Percentiles rank a stretch among this genome's conserved stretches.
Conservation (phyloP, 1,284 basidiomycete species). For the Ceratobasidium sp. region DNA sequence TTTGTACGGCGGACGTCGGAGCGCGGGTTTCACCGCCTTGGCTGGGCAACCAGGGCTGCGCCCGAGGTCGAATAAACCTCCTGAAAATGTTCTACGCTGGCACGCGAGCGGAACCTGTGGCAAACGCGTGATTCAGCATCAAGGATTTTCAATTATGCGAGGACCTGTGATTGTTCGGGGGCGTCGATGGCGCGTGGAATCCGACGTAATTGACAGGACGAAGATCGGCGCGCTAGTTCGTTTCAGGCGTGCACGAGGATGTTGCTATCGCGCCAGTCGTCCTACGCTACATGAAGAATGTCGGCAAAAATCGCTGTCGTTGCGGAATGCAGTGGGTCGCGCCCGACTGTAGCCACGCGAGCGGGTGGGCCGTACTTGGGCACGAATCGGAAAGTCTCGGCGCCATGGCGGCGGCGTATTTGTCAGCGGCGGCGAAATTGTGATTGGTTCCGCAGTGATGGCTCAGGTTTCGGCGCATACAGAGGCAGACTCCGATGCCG, state of each 20-base stretch:
- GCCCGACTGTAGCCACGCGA: not conserved
- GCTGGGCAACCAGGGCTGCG: not conserved
- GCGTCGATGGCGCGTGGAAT: not conserved
- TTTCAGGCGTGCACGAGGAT: not conserved
- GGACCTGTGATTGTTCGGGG: not conserved
- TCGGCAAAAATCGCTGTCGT: not conserved
- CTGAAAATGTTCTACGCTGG: not conserved
- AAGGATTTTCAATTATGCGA: not conserved
- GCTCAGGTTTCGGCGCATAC: not conserved
- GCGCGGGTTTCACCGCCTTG: not conserved
- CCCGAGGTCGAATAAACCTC: not conserved
- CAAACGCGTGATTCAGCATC: not conserved
- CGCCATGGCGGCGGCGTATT: not conserved
- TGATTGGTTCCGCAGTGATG: not conserved
- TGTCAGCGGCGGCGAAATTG: slow-evolving; percentile 15
- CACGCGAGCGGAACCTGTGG: not conserved
- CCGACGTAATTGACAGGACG: slow-evolving; percentile 3
- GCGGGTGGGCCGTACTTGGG: not conserved
- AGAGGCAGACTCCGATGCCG: not conserved
- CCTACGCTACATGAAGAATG: not conserved
- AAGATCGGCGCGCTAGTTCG: slow-evolving; percentile 8
- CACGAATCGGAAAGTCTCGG: not conserved
- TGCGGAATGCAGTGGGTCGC: too few species aligned
- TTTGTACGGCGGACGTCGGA: too few species aligned
- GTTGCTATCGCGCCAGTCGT: not conserved